Conservation (phyloP, 2,329 filamentous ascomycete genomes). For the Exophiala alcalophila region DNA sequence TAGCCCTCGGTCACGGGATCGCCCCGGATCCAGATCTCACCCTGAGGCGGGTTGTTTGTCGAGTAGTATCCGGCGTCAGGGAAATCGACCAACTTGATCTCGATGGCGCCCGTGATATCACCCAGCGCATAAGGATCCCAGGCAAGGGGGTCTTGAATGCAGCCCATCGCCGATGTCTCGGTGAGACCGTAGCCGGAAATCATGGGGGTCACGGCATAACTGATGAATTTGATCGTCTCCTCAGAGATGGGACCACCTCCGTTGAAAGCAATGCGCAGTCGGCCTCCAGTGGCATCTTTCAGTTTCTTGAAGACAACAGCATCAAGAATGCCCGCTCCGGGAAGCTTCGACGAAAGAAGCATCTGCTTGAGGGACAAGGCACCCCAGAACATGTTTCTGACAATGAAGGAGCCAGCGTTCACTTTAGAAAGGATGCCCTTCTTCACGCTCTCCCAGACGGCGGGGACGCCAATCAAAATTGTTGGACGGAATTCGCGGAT, state of each 20-base stretch:
- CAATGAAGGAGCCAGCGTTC: conserved; percentile 65
- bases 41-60: conserved; percentile 74
- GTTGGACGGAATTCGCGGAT: conserved; percentile 89
- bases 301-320: conserved; percentile 86
- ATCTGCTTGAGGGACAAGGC: conserved; percentile 61
- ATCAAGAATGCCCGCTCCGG: conserved; percentile 69
- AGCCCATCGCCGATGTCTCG: conserved; percentile 72
- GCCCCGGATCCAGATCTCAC: conserved; percentile 88
- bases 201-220: conserved; percentile 90
- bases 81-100: conserved; percentile 89
- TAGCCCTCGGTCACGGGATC: conserved; percentile 72
- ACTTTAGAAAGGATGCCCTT: conserved; percentile 87
- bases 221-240: conserved; percentile 86
- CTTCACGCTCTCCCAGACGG: conserved; percentile 95
- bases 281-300: conserved; percentile 82
- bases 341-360: conserved; percentile 53
- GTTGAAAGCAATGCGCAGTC: conserved; percentile 86
- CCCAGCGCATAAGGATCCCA: conserved; percentile 78
- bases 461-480: conserved; percentile 88
- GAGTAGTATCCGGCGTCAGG: conserved; percentile 82
- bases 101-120: conserved; percentile 70
- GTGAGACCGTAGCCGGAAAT: conserved; percentile 91
- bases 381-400: conserved; percentile 75
- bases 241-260: conserved; percentile 87
- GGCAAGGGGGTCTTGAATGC: conserved; percentile 67